A percentile compares a stretch with the other conserved stretches of the same genome.
phyloP scores from a whole-genome alignment of 139 green algal genomes.

The Chlamydomonas incerta region DNA sequence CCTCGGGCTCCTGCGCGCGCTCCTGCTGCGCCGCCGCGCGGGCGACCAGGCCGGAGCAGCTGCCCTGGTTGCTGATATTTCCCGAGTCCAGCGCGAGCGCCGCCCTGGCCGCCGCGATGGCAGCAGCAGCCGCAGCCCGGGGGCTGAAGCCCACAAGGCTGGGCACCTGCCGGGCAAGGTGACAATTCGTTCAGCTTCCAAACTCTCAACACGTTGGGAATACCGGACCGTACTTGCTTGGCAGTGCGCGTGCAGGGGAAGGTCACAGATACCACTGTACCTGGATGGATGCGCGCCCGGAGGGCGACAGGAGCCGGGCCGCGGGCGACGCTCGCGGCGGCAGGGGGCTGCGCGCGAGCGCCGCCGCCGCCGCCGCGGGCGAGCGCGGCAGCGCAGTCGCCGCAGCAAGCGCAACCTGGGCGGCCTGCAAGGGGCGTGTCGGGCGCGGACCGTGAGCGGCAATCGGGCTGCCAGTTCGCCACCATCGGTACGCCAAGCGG shows the following conservation, averaged over 20 bases:
- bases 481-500: neutral
- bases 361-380: neutral
- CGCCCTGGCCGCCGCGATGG: neutral
- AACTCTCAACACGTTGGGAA: no score
- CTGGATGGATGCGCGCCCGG: no score
- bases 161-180: no score
- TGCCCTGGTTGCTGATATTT: constrained; percentile 13
- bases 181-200: no score
- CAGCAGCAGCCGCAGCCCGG: neutral
- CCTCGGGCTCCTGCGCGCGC: neutral
- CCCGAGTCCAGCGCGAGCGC: neutral
- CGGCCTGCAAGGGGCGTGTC: neutral
- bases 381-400: neutral
- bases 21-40: neutral
- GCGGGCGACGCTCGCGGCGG: no score
- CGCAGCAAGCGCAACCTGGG: neutral
- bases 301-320: neutral
- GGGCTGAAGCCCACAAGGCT: no score
- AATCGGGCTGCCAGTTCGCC: no score
- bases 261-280: no score
- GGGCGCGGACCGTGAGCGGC: no score
- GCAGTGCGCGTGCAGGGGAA: no score
- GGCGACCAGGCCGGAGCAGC: neutral
- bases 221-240: no score
- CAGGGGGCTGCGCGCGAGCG: neutral